Percentiles rank a stretch among this genome's conserved stretches.
phyloP scores from a whole-genome alignment of 306 rosid species.

The Geum urbanum region DNA sequence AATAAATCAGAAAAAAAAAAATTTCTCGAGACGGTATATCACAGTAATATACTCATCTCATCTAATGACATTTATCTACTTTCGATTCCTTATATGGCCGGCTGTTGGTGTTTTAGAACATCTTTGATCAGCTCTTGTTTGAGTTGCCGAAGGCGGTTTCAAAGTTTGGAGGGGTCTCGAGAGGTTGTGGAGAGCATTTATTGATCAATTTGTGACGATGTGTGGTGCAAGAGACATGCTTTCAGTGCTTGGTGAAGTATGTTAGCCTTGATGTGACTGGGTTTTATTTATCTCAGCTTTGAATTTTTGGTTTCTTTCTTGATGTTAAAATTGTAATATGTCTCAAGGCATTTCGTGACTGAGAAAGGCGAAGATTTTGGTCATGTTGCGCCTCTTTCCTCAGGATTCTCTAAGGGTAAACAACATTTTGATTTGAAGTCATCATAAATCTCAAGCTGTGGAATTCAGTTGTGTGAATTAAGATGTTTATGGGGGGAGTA shows the following conservation, averaged over 20 bases:
- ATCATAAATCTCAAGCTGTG: too few species aligned
- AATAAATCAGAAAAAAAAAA: too few species aligned
- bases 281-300: constrained; percentile 10
- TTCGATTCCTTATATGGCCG: too few species aligned
- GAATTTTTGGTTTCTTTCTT: constrained; percentile 29
- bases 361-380: constrained; percentile 35
- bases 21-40: too few species aligned
- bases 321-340: constrained; percentile 35
- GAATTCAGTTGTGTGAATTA: neutral
- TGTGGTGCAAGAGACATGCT: constrained; percentile 87
- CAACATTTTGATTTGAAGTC: too few species aligned
- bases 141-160: constrained; percentile 74
- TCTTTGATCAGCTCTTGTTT: constrained; percentile 62
- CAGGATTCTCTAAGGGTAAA: constrained; percentile 75
- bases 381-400: constrained; percentile 51
- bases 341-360: constrained; percentile 59
- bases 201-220: constrained; percentile 46
- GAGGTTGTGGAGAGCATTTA: constrained; percentile 54
- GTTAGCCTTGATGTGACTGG: constrained; percentile 20
- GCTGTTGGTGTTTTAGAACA: constrained; percentile 41
- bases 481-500: neutral
- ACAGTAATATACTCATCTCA: too few species aligned
- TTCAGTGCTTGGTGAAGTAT: constrained; percentile 65
- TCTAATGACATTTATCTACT: too few species aligned
- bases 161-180: constrained; percentile 55